These are phyloP conservation scores for Kazachstania sp. DNA, from an alignment of 1,139 yeast genomes.

Conservation along the genomic window DNA sequence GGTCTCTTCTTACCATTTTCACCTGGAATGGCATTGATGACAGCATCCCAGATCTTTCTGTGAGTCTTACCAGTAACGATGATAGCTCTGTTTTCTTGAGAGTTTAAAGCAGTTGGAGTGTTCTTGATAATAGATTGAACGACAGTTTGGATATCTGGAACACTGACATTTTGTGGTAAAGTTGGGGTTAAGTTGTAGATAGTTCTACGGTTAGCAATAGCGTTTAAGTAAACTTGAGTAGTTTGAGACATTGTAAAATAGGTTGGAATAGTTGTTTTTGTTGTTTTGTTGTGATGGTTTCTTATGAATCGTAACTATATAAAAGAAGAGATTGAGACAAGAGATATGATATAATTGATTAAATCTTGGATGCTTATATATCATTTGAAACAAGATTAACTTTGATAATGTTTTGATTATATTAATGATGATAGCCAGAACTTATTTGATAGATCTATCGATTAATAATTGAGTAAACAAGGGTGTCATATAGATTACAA, in stretches of 20 bases:
- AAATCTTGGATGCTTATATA: neutral
- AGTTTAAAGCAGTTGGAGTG: constrained; percentile 42
- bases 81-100: constrained; percentile 39
- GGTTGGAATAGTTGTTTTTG: constrained; percentile 1
- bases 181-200: constrained; percentile 34
- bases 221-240: constrained; percentile 22
- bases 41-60: constrained; percentile 37
- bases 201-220: constrained; percentile 34
- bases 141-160: constrained; percentile 30
- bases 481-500: neutral
- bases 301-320: neutral
- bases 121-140: constrained; percentile 35
- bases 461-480: neutral
- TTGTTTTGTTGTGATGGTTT: constrained; percentile 38
- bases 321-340: neutral
- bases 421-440: too few species aligned
- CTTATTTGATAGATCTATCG: neutral
- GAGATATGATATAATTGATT: neutral
- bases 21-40: constrained; percentile 31
- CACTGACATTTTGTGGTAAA: constrained; percentile 33
- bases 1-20: constrained; percentile 35
- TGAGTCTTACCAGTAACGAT: constrained; percentile 37
- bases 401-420: too few species aligned
- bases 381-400: neutral
- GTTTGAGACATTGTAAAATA: constrained; percentile 17